Evolutionary conservation across 768 basidiomycete species (phyloP).

Genomic region (Russula compacta): DNA sequence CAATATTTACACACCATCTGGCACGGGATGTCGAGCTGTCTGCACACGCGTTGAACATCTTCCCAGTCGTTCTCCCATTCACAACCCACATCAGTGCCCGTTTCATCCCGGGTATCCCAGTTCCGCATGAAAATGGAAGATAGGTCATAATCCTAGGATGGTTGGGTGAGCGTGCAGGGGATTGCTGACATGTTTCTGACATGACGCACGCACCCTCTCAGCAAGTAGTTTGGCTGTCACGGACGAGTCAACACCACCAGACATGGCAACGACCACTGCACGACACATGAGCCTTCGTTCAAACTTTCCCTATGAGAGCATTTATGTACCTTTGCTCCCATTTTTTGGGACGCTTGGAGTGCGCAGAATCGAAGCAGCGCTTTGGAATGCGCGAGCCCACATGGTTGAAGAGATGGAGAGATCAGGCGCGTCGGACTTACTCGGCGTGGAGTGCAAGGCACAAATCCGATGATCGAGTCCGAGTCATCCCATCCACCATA

Average conservation of each 20-base stretch:
- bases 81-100: slow-evolving; percentile 69
- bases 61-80: slow-evolving; percentile 96
- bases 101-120: slow-evolving; percentile 86
- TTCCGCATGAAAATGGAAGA: slow-evolving; percentile 94
- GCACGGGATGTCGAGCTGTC: slow-evolving; percentile 61
- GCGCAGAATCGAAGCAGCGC: background rate
- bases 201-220: slow-evolving; percentile 38
- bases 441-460: background rate
- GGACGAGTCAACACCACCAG: slow-evolving; percentile 92
- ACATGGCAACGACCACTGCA: slow-evolving; percentile 85
- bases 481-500: background rate
- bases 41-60: slow-evolving; percentile 78
- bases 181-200: background rate
- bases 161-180: background rate
- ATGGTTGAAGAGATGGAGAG: background rate
- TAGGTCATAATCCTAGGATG: slow-evolving; percentile 63
- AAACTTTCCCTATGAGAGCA: background rate
- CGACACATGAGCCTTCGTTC: background rate
- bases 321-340: slow-evolving; percentile 25
- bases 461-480: slow-evolving; percentile 5
- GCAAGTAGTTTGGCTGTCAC: slow-evolving; percentile 73
- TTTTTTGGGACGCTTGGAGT: slow-evolving; percentile 20
- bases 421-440: background rate
- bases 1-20: slow-evolving; percentile 43
- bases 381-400: slow-evolving; percentile 5